Evolutionary conservation across 2,329 filamentous ascomycete genomes (phyloP).

Genomic region (Diplodia sapinea): DNA sequence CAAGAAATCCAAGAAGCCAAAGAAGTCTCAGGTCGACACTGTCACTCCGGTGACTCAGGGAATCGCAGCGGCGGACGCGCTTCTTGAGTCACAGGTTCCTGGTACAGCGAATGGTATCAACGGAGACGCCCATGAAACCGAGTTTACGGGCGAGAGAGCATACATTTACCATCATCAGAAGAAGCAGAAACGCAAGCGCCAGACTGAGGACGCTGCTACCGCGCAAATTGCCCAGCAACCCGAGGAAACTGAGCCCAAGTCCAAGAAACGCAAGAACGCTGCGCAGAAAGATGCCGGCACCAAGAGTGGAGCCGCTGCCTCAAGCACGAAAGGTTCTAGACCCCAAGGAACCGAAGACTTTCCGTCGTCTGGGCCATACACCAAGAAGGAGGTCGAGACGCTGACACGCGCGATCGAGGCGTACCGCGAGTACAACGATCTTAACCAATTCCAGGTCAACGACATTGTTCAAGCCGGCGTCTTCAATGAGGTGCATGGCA

Average conservation of each 20-base stretch:
- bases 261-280: constrained; percentile 26
- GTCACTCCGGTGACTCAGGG: neutral
- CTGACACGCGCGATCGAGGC: constrained; percentile 35
- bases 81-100: neutral
- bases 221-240: neutral
- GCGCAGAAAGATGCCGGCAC: neutral
- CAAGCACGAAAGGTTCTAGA: neutral
- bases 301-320: neutral
- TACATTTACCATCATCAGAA: constrained; percentile 28
- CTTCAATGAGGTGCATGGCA: constrained; percentile 26
- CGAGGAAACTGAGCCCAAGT: neutral
- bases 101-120: neutral
- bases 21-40: neutral
- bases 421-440: constrained; percentile 36
- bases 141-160: constrained; percentile 14
- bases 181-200: constrained; percentile 29
- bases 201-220: neutral
- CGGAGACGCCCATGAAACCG: neutral
- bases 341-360: constrained; percentile 25
- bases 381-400: constrained; percentile 33
- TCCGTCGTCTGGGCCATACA: constrained; percentile 33
- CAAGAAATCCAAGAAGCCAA: constrained; percentile 28
- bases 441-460: constrained; percentile 35
- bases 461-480: constrained; percentile 34
- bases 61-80: neutral